Evolutionary conservation across 2,329 filamentous ascomycete genomes (phyloP).

Genomic region (Lasiodiplodia citricola): DNA sequence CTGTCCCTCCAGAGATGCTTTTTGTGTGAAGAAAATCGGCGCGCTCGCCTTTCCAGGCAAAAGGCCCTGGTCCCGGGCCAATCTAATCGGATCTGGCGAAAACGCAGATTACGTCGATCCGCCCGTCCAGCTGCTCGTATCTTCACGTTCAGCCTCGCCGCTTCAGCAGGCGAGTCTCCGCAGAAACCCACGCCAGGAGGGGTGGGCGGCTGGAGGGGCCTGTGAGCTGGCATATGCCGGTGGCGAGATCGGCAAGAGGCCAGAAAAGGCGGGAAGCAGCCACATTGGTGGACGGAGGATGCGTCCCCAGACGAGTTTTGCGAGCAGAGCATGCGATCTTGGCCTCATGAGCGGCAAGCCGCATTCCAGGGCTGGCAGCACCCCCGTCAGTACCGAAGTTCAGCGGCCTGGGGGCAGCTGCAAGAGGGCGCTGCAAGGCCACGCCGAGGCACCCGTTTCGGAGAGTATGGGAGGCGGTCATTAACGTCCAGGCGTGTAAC

Average conservation of each 20-base stretch:
- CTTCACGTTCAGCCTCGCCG: conserved; percentile 24
- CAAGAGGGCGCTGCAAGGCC: conserved; percentile 20
- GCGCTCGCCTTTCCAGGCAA: conserved; percentile 10
- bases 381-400: conserved; percentile 19
- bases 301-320: background rate
- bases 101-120: conserved; percentile 22
- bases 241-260: conserved; percentile 21
- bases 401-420: conserved; percentile 5
- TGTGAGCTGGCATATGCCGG: conserved; percentile 20
- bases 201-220: conserved; percentile 12
- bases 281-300: conserved; percentile 10
- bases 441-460: conserved; percentile 1
- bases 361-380: conserved; percentile 13
- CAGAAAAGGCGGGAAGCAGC: conserved; percentile 18
- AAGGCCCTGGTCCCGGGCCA: conserved; percentile 1
- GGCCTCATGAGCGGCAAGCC: conserved; percentile 5
- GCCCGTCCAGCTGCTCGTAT: conserved; percentile 6
- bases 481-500: conserved; percentile 27
- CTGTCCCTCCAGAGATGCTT: conserved; percentile 2
- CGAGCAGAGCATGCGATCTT: conserved; percentile 6
- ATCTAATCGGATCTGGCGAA: conserved; percentile 24
- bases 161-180: background rate
- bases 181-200: conserved; percentile 8
- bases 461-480: conserved; percentile 5
- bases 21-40: conserved; percentile 26